A percentile compares a stretch with the other conserved stretches of the same genome.
Evolutionary conservation across 73 alveolate genomes (phyloP).

Genomic region (Halteria grandinella): DNA sequence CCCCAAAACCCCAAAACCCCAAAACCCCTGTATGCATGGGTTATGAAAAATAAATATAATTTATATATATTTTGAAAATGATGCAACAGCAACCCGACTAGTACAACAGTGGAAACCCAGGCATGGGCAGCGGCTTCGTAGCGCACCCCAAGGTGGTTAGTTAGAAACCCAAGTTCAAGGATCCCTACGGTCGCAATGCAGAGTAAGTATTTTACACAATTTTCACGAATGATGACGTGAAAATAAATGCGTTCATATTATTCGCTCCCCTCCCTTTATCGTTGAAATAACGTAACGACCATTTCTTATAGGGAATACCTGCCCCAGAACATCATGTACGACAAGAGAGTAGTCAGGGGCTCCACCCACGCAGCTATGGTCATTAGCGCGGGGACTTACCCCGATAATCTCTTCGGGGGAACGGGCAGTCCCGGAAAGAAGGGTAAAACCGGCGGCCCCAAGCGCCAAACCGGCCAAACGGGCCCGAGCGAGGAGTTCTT

Average conservation of each 20-base stretch:
- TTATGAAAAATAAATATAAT: background rate
- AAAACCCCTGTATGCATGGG: background rate
- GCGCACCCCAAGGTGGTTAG: slow-evolving; percentile 68
- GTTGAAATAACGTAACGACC: no score
- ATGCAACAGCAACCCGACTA: slow-evolving; percentile 17
- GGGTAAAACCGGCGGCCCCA: no score
- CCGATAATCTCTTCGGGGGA: slow-evolving; percentile 44
- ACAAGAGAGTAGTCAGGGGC: slow-evolving; percentile 97
- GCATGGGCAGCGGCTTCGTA: slow-evolving; percentile 56
- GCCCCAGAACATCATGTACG: slow-evolving; percentile 83
- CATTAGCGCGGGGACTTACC: slow-evolving; percentile 80
- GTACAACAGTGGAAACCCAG: background rate
- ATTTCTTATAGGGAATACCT: slow-evolving; percentile 39
- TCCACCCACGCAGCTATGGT: slow-evolving; percentile 95
- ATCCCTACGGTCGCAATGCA: slow-evolving; percentile 65
- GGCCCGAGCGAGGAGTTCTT: slow-evolving; percentile 52
- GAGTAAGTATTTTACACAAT: slow-evolving; percentile 39
- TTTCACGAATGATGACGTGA: no score
- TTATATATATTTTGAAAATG: background rate
- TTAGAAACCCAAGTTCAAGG: slow-evolving; percentile 66
- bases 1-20: slow-evolving; percentile 63
- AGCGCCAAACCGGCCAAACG: no score
- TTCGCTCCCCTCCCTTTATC: no score
- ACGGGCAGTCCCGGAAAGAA: slow-evolving; percentile 30
- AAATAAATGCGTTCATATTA: no score